A percentile compares a stretch with the other conserved stretches of the same genome.
Evolutionary conservation across 2,329 filamentous ascomycete genomes (phyloP).

Genomic region (Botryotinia calthae): DNA sequence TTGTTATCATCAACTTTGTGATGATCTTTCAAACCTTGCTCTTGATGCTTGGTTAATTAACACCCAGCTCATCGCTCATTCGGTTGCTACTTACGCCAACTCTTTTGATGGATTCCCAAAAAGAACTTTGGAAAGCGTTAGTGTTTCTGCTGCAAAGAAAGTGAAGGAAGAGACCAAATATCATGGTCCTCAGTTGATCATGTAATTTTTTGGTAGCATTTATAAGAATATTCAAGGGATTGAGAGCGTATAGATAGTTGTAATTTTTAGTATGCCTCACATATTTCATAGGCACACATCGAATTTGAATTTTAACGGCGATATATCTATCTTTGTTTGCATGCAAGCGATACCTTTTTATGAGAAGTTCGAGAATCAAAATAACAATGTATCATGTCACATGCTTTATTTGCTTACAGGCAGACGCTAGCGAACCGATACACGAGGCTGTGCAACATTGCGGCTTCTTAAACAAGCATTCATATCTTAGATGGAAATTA

Average conservation of each 20-base stretch:
- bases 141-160: slow-evolving; percentile 25
- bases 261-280: neutral
- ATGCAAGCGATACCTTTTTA: neutral
- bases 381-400: neutral
- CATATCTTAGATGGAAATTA: neutral
- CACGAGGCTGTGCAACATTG: neutral
- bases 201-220: slow-evolving; percentile 40
- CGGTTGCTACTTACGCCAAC: slow-evolving; percentile 65
- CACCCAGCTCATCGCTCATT: slow-evolving; percentile 67
- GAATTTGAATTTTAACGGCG: neutral
- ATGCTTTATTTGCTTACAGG: neutral
- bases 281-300: neutral
- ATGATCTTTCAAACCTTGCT: slow-evolving; percentile 57
- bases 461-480: neutral
- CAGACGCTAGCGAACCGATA: neutral
- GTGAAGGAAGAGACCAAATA: slow-evolving; percentile 42
- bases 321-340: neutral
- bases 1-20: slow-evolving; percentile 62
- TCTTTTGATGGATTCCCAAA: slow-evolving; percentile 66
- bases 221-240: neutral
- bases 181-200: slow-evolving; percentile 50
- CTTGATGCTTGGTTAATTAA: slow-evolving; percentile 60
- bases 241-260: neutral
- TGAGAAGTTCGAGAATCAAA: neutral
- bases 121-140: slow-evolving; percentile 41